A percentile compares a stretch with the other conserved stretches of the same genome.
Conservation (phyloP, 78 protist species). For the Dictyostelium discoideum region dicty_2.7 NC_007091.3:4704501-4705000, state of each 20-base stretch:
- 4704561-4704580: neutral
- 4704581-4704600: too few relatives aligned
- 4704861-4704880: neutral
- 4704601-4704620: constrained; percentile 3
- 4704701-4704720: neutral
- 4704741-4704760: neutral
- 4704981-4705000: neutral
- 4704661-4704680: constrained; percentile 11
- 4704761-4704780: neutral
- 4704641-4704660: neutral
- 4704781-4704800: neutral
- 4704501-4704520: neutral
- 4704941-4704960: neutral
- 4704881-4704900: neutral
- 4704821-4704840: neutral
- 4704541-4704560: neutral
- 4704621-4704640: neutral
- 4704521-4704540: too few relatives aligned
- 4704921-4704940: neutral
- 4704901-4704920: neutral
- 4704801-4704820: neutral
- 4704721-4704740: neutral
- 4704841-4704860: neutral
- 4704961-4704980: neutral
- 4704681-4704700: neutral